A percentile compares a stretch with the other conserved stretches of the same genome.
These are phyloP conservation scores for Globisporangium sylvaticum DNA, from an alignment of 352 stramenopile genomes.

Conservation along the genomic window DNA sequence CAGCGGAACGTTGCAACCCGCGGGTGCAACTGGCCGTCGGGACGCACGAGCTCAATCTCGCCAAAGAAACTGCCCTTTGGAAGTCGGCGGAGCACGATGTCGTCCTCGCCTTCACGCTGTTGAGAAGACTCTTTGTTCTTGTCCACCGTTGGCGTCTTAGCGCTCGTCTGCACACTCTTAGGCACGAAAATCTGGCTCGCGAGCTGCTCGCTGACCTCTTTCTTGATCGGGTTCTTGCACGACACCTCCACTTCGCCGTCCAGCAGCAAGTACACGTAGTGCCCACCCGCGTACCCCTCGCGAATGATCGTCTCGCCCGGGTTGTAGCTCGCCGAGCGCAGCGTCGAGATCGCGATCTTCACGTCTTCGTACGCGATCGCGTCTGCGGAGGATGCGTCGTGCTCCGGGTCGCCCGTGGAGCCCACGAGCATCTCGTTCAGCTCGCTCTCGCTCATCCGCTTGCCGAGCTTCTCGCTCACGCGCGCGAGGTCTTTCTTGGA, in stretches of 20 bases:
- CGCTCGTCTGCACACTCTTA: background rate
- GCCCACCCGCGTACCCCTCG: conserved; percentile 58
- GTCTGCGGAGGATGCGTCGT: conserved; percentile 43
- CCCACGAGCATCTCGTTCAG: conserved; percentile 84
- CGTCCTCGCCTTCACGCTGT: conserved; percentile 15
- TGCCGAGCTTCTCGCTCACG: conserved; percentile 68
- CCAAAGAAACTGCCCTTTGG: conserved; percentile 78
- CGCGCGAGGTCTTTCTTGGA: conserved; percentile 71
- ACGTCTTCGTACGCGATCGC: conserved; percentile 75
- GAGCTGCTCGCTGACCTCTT: conserved; percentile 14
- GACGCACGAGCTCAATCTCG: conserved; percentile 71
- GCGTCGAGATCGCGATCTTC: conserved; percentile 77
- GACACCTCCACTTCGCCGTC: conserved; percentile 77
- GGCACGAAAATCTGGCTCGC: conserved; percentile 14
- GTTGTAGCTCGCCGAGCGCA: conserved; percentile 62
- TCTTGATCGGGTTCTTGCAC: conserved; percentile 70
- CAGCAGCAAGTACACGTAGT: conserved; percentile 75
- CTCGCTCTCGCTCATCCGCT: conserved; percentile 66
- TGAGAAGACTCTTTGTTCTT: background rate
- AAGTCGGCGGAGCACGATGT: conserved; percentile 58
- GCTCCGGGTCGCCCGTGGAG: conserved; percentile 65
- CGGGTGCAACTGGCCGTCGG: conserved; percentile 61
- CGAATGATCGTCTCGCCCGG: conserved; percentile 72
- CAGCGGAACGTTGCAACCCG: conserved; percentile 73
- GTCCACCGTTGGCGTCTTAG: background rate